Evolutionary conservation across 129 eudicot species (phyloP).

Genomic region (Ambrosia artemisiifolia): DNA sequence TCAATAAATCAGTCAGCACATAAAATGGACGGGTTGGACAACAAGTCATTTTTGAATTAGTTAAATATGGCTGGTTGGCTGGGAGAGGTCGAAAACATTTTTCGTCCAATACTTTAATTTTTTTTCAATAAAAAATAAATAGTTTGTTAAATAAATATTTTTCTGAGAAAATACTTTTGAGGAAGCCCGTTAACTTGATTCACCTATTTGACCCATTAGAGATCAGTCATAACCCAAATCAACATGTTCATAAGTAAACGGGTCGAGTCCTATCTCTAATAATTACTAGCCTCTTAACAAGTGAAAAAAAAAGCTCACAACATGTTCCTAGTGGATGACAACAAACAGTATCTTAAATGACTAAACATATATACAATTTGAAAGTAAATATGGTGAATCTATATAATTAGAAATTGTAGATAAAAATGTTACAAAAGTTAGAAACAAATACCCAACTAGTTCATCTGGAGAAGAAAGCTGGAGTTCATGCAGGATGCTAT

Average conservation of each 20-base stretch:
- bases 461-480: conserved; percentile 84
- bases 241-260: not conserved
- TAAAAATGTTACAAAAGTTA: not conserved
- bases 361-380: not conserved
- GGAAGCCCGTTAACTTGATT: not conserved
- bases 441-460: conserved; percentile 73
- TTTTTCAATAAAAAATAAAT: not conserved
- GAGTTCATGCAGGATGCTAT: conserved; percentile 51
- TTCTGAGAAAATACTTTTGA: not conserved
- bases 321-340: not conserved
- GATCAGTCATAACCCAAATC: not conserved
- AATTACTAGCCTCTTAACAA: not conserved
- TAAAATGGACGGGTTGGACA: not conserved
- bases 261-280: not conserved
- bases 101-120: not conserved
- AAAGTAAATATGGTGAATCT: not conserved
- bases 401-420: not conserved
- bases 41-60: no score
- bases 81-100: not conserved
- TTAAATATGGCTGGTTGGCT: no score
- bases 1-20: not conserved
- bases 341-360: not conserved
- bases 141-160: not conserved
- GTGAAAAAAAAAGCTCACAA: no score
- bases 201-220: not conserved